Evolutionary conservation across 2,329 filamentous ascomycete genomes (phyloP).

Genomic region (Ampelomyces quisqualis): DNA sequence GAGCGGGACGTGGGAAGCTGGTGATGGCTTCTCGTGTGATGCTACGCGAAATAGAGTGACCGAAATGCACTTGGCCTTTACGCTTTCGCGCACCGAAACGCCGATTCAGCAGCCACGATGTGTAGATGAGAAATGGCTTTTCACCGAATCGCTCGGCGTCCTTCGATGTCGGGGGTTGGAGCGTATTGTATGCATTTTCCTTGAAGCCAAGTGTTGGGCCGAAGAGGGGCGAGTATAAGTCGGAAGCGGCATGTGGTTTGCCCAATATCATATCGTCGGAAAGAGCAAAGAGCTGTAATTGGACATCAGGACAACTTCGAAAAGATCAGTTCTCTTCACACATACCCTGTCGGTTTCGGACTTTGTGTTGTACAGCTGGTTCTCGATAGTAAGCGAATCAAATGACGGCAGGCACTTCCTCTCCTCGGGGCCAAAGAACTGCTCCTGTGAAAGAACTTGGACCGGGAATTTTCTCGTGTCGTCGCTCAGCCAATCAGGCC

Average conservation of each 20-base stretch:
- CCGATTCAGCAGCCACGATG: conserved; percentile 49
- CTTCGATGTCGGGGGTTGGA: conserved; percentile 37
- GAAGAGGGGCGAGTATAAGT: conserved; percentile 50
- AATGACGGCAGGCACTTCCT: conserved; percentile 48
- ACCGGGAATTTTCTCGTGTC: conserved; percentile 38
- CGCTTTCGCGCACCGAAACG: conserved; percentile 49
- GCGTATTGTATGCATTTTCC: conserved; percentile 46
- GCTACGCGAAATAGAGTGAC: conserved; percentile 45
- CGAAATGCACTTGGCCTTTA: conserved; percentile 48
- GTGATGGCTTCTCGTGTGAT: conserved; percentile 47
- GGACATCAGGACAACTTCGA: not conserved
- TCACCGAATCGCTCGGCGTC: conserved; percentile 46
- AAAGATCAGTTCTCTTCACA: no score
- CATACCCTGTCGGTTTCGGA: conserved; percentile 42
- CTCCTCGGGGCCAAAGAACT: conserved; percentile 46
- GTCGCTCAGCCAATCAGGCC: conserved; percentile 44
- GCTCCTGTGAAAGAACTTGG: conserved; percentile 46
- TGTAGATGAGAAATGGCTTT: conserved; percentile 50
- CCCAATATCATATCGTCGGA: conserved; percentile 51
- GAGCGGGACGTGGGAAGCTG: conserved; percentile 46
- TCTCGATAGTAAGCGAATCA: conserved; percentile 49
- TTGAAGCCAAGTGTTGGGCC: conserved; percentile 49
- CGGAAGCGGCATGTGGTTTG: conserved; percentile 46
- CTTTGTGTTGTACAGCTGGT: conserved; percentile 48
- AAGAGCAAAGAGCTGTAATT: conserved; percentile 43